These are phyloP conservation scores for Neonectria ditissima DNA, from an alignment of 2,329 filamentous ascomycete species.

Conservation along the genomic window DNA sequence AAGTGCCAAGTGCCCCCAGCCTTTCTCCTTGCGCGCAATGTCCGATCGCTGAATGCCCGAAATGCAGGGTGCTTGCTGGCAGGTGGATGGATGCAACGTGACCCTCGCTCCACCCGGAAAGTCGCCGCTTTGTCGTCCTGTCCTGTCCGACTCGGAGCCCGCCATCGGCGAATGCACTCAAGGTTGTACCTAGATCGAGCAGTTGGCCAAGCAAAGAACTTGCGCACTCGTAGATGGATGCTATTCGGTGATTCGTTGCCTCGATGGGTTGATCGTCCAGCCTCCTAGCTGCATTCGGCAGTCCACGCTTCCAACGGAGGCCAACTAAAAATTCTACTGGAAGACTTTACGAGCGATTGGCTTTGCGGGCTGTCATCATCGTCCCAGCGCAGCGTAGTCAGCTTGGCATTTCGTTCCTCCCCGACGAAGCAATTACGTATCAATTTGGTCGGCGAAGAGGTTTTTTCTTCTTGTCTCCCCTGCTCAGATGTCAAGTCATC, in stretches of 20 bases:
- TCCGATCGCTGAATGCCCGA: constrained; percentile 1
- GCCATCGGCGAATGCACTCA: not conserved
- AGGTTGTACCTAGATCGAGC: no score
- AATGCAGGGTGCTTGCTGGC: constrained; percentile 4
- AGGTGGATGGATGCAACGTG: constrained; percentile 22
- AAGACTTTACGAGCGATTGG: not conserved
- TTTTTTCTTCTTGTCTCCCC: not conserved
- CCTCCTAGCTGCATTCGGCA: no score
- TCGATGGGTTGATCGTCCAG: no score
- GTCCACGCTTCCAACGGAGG: no score
- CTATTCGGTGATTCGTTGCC: no score
- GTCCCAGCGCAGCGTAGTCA: no score
- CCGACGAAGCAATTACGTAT: not conserved
- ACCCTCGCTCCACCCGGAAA: constrained; percentile 17
- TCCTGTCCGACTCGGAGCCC: no score
- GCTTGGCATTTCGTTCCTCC: not conserved
- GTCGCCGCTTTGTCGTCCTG: not conserved
- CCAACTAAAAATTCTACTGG: no score
- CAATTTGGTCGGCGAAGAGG: not conserved
- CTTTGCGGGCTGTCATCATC: not conserved
- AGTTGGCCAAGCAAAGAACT: no score
- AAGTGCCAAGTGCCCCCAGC: no score
- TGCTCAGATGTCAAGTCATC: constrained; percentile 7
- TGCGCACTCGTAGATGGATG: no score
- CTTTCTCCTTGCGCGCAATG: not conserved